Evolutionary conservation across 306 rosid genomes (phyloP), one percentile per base, ranked within the genome.

Genomic region (Prunus campanulata): DNA sequence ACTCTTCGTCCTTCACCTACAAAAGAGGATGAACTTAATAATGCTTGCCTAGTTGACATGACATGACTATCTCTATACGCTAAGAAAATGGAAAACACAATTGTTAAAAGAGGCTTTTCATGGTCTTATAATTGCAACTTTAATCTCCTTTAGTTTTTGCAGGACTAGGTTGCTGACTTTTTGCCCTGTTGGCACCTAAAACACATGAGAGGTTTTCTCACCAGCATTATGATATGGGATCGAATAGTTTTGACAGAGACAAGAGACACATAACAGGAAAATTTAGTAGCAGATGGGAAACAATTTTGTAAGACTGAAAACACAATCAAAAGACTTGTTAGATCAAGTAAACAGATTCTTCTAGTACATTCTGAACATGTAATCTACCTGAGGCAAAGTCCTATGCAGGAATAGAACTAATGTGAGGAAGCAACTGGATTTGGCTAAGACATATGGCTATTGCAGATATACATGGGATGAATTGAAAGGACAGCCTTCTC

Each of bases 91-190:
- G 52, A 20, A 60, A 59, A 72, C 46, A 24, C 39, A 72, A 46
- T 57, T 59, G 57, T 42, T 42, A 1, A 6, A 27, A 32, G 52
- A 46, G 32, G 48, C 70, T 44, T 74, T 27, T 62, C 69, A 62
- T 61, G 68, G 70, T 27, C 55, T 29, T 47, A 77, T 77, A 77
- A 59, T 77, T 27, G 70, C 14, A 46, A 46, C 8, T 18, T 59
- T n/a, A 16, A 4, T 47, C 13, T 7, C 32, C 24, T 70, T 39
- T 60, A 22, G 29, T n/a, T 60, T 75, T 73, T 44, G 74, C 69
- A 66, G 51, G 56, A 66, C 42, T 20, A 42, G 67, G 70, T 71
- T 50, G 18, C 19, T 16, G 56, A 6, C 56, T 16, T 51, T 2
- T 70, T 51, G 27, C 48, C 64, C 32, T 11, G 75, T 29, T 29